Evolutionary conservation across 179 eudicot genomes (phyloP).

Genomic region (Sideroxylon spinosum): DNA sequence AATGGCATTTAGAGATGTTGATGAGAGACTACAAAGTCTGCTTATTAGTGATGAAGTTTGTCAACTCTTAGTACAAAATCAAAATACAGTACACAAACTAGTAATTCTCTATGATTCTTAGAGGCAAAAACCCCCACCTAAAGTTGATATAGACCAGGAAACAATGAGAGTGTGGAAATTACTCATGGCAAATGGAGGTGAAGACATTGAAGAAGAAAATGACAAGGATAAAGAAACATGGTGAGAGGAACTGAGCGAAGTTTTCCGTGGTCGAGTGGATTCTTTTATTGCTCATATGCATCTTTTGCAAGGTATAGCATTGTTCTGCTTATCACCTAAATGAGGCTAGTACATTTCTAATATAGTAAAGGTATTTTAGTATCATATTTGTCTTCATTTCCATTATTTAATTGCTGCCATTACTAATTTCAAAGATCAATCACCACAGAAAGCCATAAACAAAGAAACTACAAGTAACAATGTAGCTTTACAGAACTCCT

Average conservation of each 20-base stretch:
- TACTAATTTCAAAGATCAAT: neutral
- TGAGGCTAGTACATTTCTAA: neutral
- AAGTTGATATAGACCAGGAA: conserved; percentile 93
- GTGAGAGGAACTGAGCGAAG: conserved; percentile 88
- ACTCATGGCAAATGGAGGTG: conserved; percentile 72
- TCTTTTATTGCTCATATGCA: conserved; percentile 98
- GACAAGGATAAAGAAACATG: conserved; percentile 66
- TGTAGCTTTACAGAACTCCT: neutral
- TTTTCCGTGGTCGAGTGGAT: conserved; percentile 75
- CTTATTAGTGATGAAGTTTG: conserved; percentile 13
- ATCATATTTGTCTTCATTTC: neutral
- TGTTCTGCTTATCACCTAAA: neutral
- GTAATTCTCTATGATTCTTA: conserved; percentile 37
- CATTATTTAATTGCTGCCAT: neutral
- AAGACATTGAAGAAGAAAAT: conserved; percentile 77
- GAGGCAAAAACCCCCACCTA: conserved; percentile 55
- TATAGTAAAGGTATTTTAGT: too few relatives aligned
- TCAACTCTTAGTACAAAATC: conserved; percentile 21
- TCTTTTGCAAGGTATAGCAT: conserved; percentile 83
- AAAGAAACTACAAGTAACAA: neutral
- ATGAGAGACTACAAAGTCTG: conserved; percentile 7
- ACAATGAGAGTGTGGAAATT: conserved; percentile 84
- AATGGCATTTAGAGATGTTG: conserved; percentile 8
- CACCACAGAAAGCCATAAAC: neutral
- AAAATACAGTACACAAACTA: conserved; percentile 28